Conservation (phyloP, 1,139 yeast genomes). For the Candida sanyaensis region DNA sequence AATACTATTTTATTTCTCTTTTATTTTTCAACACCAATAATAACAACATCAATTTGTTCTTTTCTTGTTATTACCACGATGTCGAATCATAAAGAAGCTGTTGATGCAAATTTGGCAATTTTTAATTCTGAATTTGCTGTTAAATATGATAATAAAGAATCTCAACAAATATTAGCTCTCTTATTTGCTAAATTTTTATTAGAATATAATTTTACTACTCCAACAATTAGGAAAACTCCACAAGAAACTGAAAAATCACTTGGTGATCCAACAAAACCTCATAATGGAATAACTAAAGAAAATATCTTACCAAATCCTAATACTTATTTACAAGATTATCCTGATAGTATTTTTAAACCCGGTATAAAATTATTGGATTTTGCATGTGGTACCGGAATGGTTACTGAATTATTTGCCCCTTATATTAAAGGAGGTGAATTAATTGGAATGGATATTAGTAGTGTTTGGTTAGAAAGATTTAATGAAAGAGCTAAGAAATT, state of each 20-base stretch:
- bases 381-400: conserved; percentile 48
- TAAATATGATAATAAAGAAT: conserved; percentile 25
- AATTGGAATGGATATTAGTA: conserved; percentile 41
- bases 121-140: conserved; percentile 22
- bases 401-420: conserved; percentile 31
- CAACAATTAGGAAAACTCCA: conserved; percentile 15
- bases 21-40: not conserved
- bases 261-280: conserved; percentile 19
- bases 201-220: conserved; percentile 19
- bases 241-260: conserved; percentile 16
- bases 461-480: conserved; percentile 26
- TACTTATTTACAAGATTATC: conserved; percentile 13
- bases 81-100: conserved; percentile 21
- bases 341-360: conserved; percentile 23
- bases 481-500: conserved; percentile 15
- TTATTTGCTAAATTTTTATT: conserved; percentile 24
- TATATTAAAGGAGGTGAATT: conserved; percentile 26
- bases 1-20: not conserved
- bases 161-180: conserved; percentile 18
- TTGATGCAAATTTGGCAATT: conserved; percentile 24
- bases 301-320: conserved; percentile 17
- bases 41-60: not conserved
- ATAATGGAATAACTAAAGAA: conserved; percentile 16
- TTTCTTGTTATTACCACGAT: not conserved
- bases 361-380: conserved; percentile 38